Conservation (phyloP, 2,329 filamentous ascomycete species). For the Cladophialophora immunda region DNA sequence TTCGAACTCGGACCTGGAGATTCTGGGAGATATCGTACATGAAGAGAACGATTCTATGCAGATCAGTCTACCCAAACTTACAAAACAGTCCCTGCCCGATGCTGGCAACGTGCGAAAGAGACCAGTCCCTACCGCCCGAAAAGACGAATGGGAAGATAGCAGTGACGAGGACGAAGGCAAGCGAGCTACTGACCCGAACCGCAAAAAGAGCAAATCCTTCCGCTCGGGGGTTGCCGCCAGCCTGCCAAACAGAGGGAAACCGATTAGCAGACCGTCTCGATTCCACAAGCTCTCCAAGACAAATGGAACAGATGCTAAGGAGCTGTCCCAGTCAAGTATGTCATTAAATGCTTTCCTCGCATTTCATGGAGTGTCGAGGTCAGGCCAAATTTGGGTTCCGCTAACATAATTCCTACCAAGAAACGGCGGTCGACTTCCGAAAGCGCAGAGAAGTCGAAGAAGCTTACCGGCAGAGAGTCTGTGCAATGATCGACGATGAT, state of each 20-base stretch:
- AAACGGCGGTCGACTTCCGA: constrained; percentile 22
- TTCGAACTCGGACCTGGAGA: neutral
- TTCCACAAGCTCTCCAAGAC: neutral
- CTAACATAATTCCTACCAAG: neutral
- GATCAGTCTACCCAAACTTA: neutral
- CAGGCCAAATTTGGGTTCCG: neutral
- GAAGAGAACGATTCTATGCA: neutral
- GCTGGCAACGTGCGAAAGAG: constrained; percentile 3
- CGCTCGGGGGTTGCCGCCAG: neutral
- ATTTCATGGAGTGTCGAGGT: neutral
- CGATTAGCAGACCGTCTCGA: neutral
- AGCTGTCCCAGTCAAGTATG: neutral
- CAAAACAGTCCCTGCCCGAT: neutral
- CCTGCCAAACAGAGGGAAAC: neutral
- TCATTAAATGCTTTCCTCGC: neutral
- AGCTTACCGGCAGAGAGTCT: constrained; percentile 15
- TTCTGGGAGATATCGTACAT: neutral
- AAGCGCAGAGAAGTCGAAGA: constrained; percentile 17
- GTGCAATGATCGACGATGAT: constrained; percentile 25
- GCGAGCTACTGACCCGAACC: neutral
- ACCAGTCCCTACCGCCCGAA: neutral
- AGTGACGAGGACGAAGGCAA: neutral
- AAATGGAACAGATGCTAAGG: neutral
- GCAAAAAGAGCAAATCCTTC: neutral
- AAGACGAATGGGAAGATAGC: constrained; percentile 13